These are phyloP conservation scores for Ulota crispa DNA, from an alignment of 225 moss, liverwort and hornwort species.

Conservation along the genomic window DNA sequence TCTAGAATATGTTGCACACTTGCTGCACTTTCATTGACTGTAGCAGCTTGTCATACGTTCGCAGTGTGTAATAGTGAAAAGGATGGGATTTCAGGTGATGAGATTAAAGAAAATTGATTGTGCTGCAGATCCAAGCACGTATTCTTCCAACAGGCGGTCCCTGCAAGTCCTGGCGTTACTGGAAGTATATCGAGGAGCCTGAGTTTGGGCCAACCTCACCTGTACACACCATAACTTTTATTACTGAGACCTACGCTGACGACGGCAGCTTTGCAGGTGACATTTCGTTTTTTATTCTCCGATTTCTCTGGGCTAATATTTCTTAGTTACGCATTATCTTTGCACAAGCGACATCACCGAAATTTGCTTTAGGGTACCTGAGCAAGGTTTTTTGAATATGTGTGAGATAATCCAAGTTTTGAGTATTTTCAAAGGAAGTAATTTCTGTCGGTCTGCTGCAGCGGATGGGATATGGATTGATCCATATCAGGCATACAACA, in stretches of 20 bases:
- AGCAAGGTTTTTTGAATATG: background rate
- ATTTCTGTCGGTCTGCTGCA: slow-evolving; percentile 41
- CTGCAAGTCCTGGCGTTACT: slow-evolving; percentile 84
- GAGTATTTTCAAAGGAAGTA: background rate
- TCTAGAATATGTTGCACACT: background rate
- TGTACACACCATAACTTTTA: slow-evolving; percentile 76
- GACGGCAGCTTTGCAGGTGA: slow-evolving; percentile 57
- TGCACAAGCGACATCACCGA: background rate
- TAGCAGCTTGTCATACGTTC: background rate
- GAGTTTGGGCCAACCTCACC: slow-evolving; percentile 78
- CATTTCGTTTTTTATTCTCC: background rate
- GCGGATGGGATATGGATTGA: slow-evolving; percentile 79
- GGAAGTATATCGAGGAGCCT: slow-evolving; percentile 84
- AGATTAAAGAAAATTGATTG: background rate
- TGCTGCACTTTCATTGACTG: background rate
- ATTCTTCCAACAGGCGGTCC: slow-evolving; percentile 59
- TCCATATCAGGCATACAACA: slow-evolving; percentile 64
- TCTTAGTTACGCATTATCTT: background rate
- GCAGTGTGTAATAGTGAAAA: background rate
- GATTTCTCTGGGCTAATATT: slow-evolving; percentile 6
- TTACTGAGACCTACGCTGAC: slow-evolving; percentile 61
- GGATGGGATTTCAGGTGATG: background rate
- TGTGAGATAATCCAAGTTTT: slow-evolving; percentile 8
- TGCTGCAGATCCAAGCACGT: slow-evolving; percentile 66
- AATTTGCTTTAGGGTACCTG: background rate